These are phyloP conservation scores for Aphanomyces euteiches DNA, from an alignment of 352 stramenopile species.

Conservation along the genomic window DNA sequence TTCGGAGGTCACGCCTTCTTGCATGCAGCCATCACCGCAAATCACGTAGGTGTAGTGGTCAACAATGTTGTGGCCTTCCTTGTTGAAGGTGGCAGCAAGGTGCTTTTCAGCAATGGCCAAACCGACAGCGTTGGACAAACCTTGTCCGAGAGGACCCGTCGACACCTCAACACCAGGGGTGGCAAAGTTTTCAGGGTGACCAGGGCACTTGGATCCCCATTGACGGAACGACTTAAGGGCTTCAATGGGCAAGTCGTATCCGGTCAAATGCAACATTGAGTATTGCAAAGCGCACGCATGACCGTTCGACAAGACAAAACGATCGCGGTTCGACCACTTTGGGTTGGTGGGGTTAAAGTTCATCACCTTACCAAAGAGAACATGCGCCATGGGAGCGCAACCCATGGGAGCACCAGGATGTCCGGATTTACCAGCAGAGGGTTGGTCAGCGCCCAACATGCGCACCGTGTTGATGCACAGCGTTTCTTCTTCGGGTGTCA, in stretches of 20 bases:
- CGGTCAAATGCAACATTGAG: constrained; percentile 97
- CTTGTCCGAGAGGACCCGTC: constrained; percentile 96
- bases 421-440: constrained; percentile 95
- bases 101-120: constrained; percentile 97
- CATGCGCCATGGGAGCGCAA: constrained; percentile 97
- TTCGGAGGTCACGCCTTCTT: constrained; percentile 97
- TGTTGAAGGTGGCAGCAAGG: constrained; percentile 97
- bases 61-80: constrained; percentile 91
- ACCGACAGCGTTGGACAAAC: constrained; percentile 98
- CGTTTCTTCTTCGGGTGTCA: constrained; percentile 28
- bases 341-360: constrained; percentile 85
- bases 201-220: constrained; percentile 93
- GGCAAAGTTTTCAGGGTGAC: constrained; percentile 97
- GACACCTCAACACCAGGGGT: constrained; percentile 95
- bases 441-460: constrained; percentile 96
- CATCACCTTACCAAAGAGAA: constrained; percentile 93
- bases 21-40: constrained; percentile 98
- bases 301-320: constrained; percentile 99
- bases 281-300: constrained; percentile 99
- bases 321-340: constrained; percentile 94
- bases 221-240: constrained; percentile 97
- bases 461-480: constrained; percentile 98
- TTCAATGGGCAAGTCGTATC: constrained; percentile 93
- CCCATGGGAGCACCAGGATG: constrained; percentile 98
- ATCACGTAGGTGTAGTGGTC: constrained; percentile 99